Percentiles rank a stretch among this genome's conserved stretches.
Conservation (phyloP, 129 eudicot species). For the Centrapalus pauciflorus region DNA sequence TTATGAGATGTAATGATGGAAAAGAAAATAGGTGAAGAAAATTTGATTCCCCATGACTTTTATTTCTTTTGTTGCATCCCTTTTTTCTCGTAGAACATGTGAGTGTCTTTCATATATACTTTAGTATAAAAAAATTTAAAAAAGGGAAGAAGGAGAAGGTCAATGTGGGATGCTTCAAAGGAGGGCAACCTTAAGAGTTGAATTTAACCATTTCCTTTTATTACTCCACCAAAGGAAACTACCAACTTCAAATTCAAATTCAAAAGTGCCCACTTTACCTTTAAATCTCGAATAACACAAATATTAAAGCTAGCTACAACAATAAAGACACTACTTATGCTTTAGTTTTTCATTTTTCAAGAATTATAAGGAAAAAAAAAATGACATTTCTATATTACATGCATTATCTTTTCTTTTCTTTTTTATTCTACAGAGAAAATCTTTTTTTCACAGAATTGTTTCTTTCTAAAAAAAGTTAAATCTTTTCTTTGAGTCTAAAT, state of each 20-base stretch:
- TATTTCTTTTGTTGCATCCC: constrained; percentile 1
- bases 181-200: constrained; percentile 39
- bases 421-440: too few relatives aligned
- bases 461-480: too few relatives aligned
- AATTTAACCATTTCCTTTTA: constrained; percentile 13
- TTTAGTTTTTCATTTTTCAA: too few relatives aligned
- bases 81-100: constrained; percentile 2
- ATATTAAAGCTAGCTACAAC: background rate
- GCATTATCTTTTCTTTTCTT: too few relatives aligned
- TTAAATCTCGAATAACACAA: background rate
- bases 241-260: constrained; percentile 13
- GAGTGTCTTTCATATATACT: constrained; percentile 19
- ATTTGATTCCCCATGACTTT: constrained; percentile 15
- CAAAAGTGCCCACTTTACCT: constrained; percentile 11
- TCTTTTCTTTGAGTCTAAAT: too few relatives aligned
- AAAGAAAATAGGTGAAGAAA: background rate
- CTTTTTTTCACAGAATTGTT: too few relatives aligned
- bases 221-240: constrained; percentile 29
- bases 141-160: constrained; percentile 6
- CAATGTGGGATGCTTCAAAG: constrained; percentile 32
- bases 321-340: too few relatives aligned
- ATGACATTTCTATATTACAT: too few relatives aligned
- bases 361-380: too few relatives aligned
- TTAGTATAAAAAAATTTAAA: constrained; percentile 15
- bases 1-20: too few relatives aligned